Evolutionary conservation across 2,329 filamentous ascomycete species (phyloP), one percentile per base, ranked within the genome.

Genomic region (Magnaporthiopsis incrustans): DNA sequence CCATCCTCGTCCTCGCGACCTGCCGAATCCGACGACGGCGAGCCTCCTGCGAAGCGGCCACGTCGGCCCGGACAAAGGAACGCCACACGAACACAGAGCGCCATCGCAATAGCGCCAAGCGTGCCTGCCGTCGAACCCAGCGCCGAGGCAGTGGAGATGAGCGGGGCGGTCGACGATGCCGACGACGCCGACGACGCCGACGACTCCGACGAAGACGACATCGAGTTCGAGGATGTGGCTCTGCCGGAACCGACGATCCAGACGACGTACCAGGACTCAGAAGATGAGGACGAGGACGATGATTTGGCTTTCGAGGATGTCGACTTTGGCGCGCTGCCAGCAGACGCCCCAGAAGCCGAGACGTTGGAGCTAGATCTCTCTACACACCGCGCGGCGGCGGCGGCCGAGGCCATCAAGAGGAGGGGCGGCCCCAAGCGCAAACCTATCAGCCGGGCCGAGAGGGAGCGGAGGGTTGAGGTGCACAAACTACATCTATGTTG

Each of bases 401-500:
- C 72, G 61, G 57, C 67, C 58, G 44, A 53, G 44, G 44, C 44
- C 22, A n/a, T 53, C 44, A 53, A n/a, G 44, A 76, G 74, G 61
- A 72, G 71, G 56, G 66, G 67, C 1, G 70, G 67, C 0, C 77
- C 81, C 30, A 77, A 81, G 60, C 79, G 81, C 62, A 86, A 81
- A 69, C 79, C 81, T 2, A 75, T 86, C 4, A 83, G 75, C 30
- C 82, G 78, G 67, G 79, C 79, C 26, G 85, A 88, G 68, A 83
- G 78, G 66, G 75, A 76, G 58, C 77, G 73, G 18, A 85, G 93
- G 26, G 73, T 95, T 35, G 84, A 91, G 62, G 81, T 92, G n/a
- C 95, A 99, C 75, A 96, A 94, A 75, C 80, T 87, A 66, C 93
- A 99, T 76, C 68, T 98, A 0, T 77, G 97, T 18, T 96, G 91